These are phyloP conservation scores for Tricholoma sp. DNA, from an alignment of 768 basidiomycete genomes.

Conservation along the genomic window DNA sequence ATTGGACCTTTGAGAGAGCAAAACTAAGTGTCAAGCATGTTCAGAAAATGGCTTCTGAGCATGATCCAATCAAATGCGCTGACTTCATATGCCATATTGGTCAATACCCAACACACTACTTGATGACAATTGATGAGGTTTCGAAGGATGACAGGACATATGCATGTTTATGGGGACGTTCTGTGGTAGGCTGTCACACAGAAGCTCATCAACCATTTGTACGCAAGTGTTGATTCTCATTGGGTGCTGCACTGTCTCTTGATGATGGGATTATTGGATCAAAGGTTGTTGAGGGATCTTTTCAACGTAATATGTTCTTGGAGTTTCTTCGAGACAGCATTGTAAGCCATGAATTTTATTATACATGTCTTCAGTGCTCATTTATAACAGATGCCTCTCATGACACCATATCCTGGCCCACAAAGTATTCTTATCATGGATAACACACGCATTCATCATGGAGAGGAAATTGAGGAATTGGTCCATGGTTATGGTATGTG, in stretches of 20 bases:
- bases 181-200: neutral
- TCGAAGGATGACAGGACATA: neutral
- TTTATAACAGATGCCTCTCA: neutral
- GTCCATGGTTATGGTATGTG: conserved; percentile 14
- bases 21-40: neutral
- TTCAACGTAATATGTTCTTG: too few relatives aligned
- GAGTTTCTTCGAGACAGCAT: neutral
- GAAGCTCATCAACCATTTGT: neutral
- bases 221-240: neutral
- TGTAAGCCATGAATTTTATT: neutral
- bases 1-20: neutral
- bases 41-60: neutral
- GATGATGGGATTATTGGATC: neutral
- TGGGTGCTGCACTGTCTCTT: neutral
- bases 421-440: too few relatives aligned
- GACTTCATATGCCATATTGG: neutral
- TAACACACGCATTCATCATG: too few relatives aligned
- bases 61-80: neutral
- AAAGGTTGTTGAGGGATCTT: neutral
- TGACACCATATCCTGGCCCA: too few relatives aligned
- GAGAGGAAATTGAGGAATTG: conserved; percentile 12
- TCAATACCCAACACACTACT: neutral
- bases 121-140: neutral
- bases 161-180: neutral
- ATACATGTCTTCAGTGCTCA: too few relatives aligned